Evolutionary conservation across 2,329 filamentous ascomycete genomes (phyloP), one percentile per base, ranked within the genome.

Genomic region (Eutypella sp.): DNA sequence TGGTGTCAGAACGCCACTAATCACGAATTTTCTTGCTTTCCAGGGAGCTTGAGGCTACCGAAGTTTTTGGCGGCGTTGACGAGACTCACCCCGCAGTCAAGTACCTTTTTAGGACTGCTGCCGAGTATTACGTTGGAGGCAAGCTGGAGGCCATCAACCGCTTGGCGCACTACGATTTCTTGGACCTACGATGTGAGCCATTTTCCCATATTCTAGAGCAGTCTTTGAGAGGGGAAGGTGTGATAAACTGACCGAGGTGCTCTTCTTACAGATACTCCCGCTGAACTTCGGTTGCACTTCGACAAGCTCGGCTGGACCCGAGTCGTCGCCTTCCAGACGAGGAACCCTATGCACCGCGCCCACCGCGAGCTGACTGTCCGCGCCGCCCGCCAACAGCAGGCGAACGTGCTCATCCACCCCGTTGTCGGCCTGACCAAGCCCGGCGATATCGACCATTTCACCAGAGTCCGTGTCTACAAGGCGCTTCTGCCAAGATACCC

Each of bases 361-460:
- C 93, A 99, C 74, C 84, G 93, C 72, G 93, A 99, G 76, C 76
- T 99, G 70, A 99, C 93, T 48, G 93, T 99, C 64, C 90, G 93
- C 63, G 93, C 93, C 57, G 93, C 93, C 56, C 92, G 93, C 61
- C 87, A 87, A 47, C 89, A 95, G 71, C 91, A 96, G 70, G 93
- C 93, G 68, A 99, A 99, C 68, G 93, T 99, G 57, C 86, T 99
- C 63, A 99, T 99, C 69, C 93, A 99, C 76, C 93, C 93, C 50
- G 93, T 99, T 54, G 93, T 99, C 55, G 93, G 93, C 66, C 81
- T 99, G 63, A 99, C 93, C 67, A 99, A 99, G 80, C 93, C 93
- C 48, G 93, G 93, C 68, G 93, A 99, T 70, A 99, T 99, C 66
- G 93, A 99, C 73, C 93, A 99, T 80, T 99, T 99, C 77, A 99